Evolutionary conservation across 192 early-diverging fungal genomes (phyloP).

Genomic region (Coemansia sp.): DNA sequence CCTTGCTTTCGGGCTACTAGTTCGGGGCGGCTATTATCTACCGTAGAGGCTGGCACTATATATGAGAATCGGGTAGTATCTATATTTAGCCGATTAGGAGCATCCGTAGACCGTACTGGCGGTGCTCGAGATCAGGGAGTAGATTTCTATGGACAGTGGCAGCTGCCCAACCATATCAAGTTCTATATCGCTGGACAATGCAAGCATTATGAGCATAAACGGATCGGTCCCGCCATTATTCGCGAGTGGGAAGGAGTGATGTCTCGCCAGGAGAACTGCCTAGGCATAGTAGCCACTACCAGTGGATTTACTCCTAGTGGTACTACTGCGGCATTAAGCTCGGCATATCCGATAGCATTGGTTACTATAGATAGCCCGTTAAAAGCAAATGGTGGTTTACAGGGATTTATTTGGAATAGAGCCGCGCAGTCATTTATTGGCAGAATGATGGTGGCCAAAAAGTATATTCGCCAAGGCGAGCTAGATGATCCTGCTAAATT

Average conservation of each 20-base stretch:
- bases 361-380: conserved; percentile 23
- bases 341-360: conserved; percentile 35
- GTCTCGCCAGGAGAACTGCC: conserved; percentile 37
- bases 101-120: conserved; percentile 32
- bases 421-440: conserved; percentile 43
- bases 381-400: conserved; percentile 8
- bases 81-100: conserved; percentile 29
- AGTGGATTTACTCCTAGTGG: conserved; percentile 40
- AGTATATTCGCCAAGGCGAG: conserved; percentile 27
- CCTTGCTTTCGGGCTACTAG: too few species aligned
- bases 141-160: conserved; percentile 38
- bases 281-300: conserved; percentile 33
- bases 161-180: conserved; percentile 18
- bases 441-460: conserved; percentile 32
- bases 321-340: conserved; percentile 32
- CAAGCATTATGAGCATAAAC: conserved; percentile 49
- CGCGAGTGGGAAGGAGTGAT: conserved; percentile 53
- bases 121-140: conserved; percentile 43
- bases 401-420: conserved; percentile 47
- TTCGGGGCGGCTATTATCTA: conserved; percentile 11
- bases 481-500: conserved; percentile 30
- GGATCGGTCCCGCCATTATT: conserved; percentile 41
- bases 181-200: conserved; percentile 46
- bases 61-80: conserved; percentile 30
- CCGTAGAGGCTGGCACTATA: conserved; percentile 36